Base-by-base conservation (phyloP, 2,329 filamentous ascomycete genomes). In the Akanthomyces uredinophilus region DNA sequence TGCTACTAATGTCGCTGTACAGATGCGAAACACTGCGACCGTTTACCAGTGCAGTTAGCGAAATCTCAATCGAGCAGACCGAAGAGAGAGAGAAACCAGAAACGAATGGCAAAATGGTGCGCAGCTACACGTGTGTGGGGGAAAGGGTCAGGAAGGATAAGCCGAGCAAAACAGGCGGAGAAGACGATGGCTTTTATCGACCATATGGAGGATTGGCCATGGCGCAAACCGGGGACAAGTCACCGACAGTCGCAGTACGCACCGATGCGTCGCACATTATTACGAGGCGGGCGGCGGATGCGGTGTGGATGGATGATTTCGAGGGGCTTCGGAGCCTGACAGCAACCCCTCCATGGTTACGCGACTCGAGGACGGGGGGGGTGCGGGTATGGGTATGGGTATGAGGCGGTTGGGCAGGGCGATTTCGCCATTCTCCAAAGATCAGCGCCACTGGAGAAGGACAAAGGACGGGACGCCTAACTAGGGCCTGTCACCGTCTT, bases 371-470 rank as follows among this genome's bases (percentile, higher is more conserved):
- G 11, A n/a, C 43, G 39, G 22, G 32, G 59, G 59, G 59, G n/a
- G 59, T 55, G 59, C 50, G 22, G 29, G 16, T 49, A 55, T 44
- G 50, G 29, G 16, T 49, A 55, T 44, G 50, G 57, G 20, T 32
- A 63, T 60, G 61, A 63, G 61, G 61, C 44, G 56, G 56, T 56
- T 51, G 50, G 51, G 43, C 56, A 50, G 44, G 56, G 57, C 11
- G 41, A 63, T 63, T 63, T 63, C 61, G 61, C 56, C 61, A 63
- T 63, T 47, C 24, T 41, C 35, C 37, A 1, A 63, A 56, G 56
- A 59, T 60, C 56, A 54, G 56, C 61, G 61, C 54, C 55, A 60
- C 61, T 20, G 39, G 20, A 52, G 29, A 43, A 29, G 27, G 52
- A 20, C 32, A 60, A 52, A 57, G 5, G 46, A 39, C 39, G 24